Conservation (phyloP, 2,329 filamentous ascomycete genomes). For the Pseudopithomyces chartarum region DNA sequence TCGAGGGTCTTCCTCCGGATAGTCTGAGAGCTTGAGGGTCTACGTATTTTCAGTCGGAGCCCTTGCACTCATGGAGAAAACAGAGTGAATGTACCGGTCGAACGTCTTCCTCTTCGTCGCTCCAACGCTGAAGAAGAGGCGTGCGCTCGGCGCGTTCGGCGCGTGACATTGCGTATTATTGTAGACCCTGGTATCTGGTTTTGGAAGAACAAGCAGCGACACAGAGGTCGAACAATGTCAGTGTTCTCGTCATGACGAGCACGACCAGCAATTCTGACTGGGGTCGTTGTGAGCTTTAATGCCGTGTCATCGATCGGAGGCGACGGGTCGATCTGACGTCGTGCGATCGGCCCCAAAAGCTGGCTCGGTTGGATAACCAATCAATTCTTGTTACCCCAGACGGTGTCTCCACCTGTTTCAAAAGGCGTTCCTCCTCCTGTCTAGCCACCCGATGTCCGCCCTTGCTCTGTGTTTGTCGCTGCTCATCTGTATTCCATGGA, state of each 20-base stretch:
- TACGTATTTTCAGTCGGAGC: slow-evolving; percentile 7
- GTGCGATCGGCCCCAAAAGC: not conserved
- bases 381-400: not conserved
- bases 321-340: not conserved
- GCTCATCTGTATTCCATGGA: no score
- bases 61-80: slow-evolving; percentile 12
- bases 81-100: slow-evolving; percentile 28
- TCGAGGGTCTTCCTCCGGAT: slow-evolving; percentile 49
- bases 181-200: not conserved
- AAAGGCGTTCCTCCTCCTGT: no score
- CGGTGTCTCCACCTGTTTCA: no score
- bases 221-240: not conserved
- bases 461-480: no score
- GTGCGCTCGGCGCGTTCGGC: slow-evolving; percentile 48
- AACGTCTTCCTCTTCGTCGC: slow-evolving; percentile 36
- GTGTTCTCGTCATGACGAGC: not conserved
- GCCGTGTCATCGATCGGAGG: slow-evolving; percentile 8
- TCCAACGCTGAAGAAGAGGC: slow-evolving; percentile 44
- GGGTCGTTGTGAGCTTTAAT: not conserved
- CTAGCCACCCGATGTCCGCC: no score
- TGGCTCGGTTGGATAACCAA: not conserved
- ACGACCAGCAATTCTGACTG: not conserved
- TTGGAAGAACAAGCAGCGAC: not conserved
- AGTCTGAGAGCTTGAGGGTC: slow-evolving; percentile 29
- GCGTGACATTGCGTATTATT: slow-evolving; percentile 19